These are phyloP conservation scores for Suillus luteus DNA, from an alignment of 768 basidiomycete species.

Conservation along the genomic window DNA sequence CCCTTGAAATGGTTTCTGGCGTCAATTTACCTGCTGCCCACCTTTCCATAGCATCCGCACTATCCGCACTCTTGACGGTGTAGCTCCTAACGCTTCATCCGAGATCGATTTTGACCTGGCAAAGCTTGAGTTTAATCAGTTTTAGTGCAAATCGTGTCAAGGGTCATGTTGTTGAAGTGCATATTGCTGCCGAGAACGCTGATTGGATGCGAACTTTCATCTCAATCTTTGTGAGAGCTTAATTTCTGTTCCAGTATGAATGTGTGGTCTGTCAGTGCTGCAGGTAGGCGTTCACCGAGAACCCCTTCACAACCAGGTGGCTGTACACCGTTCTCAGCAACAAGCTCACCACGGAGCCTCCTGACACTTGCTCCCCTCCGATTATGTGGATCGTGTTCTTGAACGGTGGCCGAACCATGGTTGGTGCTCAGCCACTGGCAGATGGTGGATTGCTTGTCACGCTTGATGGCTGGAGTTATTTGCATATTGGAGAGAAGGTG, in stretches of 20 bases:
- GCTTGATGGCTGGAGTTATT: slow-evolving; percentile 93
- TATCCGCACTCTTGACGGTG: slow-evolving; percentile 94
- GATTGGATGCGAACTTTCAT: slow-evolving; percentile 99
- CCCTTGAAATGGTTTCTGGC: slow-evolving; percentile 99
- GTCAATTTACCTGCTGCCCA: slow-evolving; percentile 98
- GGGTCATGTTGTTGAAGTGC: slow-evolving; percentile 98
- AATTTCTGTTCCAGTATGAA: slow-evolving; percentile 99
- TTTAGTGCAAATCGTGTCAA: slow-evolving; percentile 93
- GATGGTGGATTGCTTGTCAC: slow-evolving; percentile 93
- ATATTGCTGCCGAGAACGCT: slow-evolving; percentile 99
- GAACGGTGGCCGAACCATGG: slow-evolving; percentile 91
- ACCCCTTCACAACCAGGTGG: slow-evolving; percentile 99
- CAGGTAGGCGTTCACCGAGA: slow-evolving; percentile 96
- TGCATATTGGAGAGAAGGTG: slow-evolving; percentile 97
- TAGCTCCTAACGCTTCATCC: slow-evolving; percentile 83
- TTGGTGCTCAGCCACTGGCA: slow-evolving; percentile 89
- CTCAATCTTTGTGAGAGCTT: slow-evolving; percentile 94
- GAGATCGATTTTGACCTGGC: slow-evolving; percentile 97
- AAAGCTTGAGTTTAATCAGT: slow-evolving; percentile 81
- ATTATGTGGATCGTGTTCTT: slow-evolving; percentile 94
- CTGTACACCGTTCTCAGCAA: slow-evolving; percentile 95
- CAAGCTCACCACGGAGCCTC: slow-evolving; percentile 96
- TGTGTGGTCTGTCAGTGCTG: slow-evolving; percentile 96
- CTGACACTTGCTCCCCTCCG: slow-evolving; percentile 88
- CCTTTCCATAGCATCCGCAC: slow-evolving; percentile 94